phyloP scores from a whole-genome alignment of 2,329 filamentous ascomycete species.

The Trichoderma aggressivum region DNA sequence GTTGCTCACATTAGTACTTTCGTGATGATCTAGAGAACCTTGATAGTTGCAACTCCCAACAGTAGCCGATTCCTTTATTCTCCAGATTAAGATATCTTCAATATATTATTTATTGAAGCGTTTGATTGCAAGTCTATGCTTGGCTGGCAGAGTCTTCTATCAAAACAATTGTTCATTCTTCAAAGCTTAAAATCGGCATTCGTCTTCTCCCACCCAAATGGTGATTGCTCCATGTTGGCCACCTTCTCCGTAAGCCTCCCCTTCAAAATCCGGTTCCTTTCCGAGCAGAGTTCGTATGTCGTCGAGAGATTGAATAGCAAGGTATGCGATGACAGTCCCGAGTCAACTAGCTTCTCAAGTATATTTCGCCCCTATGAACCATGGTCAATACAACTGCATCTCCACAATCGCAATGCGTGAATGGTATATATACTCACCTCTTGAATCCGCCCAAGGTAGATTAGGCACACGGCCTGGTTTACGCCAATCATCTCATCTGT shows the following conservation, averaged over 20 bases:
- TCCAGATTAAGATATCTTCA: not conserved
- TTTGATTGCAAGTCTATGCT: not conserved
- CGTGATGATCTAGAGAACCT: not conserved
- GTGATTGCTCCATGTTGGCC: constrained; percentile 54
- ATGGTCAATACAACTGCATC: not conserved
- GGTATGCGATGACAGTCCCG: constrained; percentile 67
- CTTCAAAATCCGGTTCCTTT: constrained; percentile 70
- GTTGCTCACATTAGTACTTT: not conserved
- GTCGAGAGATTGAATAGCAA: constrained; percentile 87
- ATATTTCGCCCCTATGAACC: constrained; percentile 57
- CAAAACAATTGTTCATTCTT: not conserved
- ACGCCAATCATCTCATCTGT: constrained; percentile 70
- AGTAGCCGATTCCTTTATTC: not conserved
- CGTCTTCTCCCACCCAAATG: constrained; percentile 65
- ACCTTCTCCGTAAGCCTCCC: constrained; percentile 66
- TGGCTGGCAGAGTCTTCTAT: not conserved
- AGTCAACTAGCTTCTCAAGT: constrained; percentile 63
- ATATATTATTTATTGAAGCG: not conserved
- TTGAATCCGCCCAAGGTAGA: constrained; percentile 76
- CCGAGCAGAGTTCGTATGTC: constrained; percentile 86
- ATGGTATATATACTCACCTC: constrained; percentile 51
- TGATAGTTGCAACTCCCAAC: not conserved
- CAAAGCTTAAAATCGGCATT: constrained; percentile 75
- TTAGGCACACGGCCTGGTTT: constrained; percentile 77
- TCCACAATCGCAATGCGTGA: not conserved